phyloP scores from a whole-genome alignment of 331 rosid genomes.

The Cucumis variabilis region DNA sequence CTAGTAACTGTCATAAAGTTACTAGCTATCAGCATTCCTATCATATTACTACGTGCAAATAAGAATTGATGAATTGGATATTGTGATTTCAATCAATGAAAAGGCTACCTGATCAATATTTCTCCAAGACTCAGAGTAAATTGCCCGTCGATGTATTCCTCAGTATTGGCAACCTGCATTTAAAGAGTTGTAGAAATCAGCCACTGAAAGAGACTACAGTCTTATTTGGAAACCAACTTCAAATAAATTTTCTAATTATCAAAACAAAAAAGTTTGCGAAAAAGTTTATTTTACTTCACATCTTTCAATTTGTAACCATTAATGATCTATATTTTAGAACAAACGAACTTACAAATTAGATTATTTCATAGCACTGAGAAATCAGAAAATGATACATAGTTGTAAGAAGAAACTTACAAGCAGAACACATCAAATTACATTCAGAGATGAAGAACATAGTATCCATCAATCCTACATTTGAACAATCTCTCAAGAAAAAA shows the following conservation, averaged over 20 bases:
- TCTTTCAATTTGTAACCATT: background rate
- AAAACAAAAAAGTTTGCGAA: background rate
- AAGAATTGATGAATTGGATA: background rate
- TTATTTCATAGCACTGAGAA: background rate
- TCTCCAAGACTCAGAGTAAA: conserved; percentile 93
- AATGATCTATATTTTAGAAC: background rate
- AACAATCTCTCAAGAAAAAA: background rate
- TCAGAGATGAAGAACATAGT: background rate
- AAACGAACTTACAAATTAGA: background rate
- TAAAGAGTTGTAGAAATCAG: conserved; percentile 29
- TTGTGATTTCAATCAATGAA: background rate
- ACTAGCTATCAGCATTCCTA: too few relatives aligned
- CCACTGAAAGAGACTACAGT: background rate
- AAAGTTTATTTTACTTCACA: background rate
- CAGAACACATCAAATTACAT: background rate
- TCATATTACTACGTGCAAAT: background rate
- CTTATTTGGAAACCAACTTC: background rate
- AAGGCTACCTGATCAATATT: conserved; percentile 86
- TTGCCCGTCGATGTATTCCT: conserved; percentile 91
- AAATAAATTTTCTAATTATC: background rate
- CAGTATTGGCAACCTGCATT: conserved; percentile 87
- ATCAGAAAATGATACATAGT: background rate
- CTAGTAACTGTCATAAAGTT: too few relatives aligned
- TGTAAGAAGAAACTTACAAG: background rate
- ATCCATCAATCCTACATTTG: too few relatives aligned